Conservation (phyloP, 2,329 filamentous ascomycete species). For the Monilinia fructigena region DNA sequence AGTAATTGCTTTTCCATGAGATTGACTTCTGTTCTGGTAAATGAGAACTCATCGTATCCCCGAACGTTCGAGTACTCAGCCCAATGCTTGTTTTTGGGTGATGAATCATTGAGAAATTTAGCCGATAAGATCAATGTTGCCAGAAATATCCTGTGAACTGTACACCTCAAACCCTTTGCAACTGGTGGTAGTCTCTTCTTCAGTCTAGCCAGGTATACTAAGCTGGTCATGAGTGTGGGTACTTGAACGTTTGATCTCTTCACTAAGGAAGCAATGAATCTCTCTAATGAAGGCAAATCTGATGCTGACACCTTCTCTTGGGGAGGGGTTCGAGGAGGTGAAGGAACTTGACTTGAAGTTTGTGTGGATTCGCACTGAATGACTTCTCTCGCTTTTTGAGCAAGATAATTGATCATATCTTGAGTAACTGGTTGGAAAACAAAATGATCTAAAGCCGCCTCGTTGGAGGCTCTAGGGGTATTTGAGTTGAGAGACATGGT, state of each 20-base stretch:
- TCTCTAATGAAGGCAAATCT: conserved; percentile 74
- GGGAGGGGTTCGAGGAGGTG: conserved; percentile 52
- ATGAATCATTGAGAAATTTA: conserved; percentile 98
- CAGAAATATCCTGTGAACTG: conserved; percentile 95
- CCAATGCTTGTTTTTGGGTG: conserved; percentile 99
- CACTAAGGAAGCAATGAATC: conserved; percentile 89
- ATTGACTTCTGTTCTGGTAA: conserved; percentile 94
- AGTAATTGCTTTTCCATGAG: conserved; percentile 99
- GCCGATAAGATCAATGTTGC: conserved; percentile 81
- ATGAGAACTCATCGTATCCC: conserved; percentile 69
- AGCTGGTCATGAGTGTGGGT: conserved; percentile 91
- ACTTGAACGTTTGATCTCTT: conserved; percentile 94
- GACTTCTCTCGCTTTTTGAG: conserved; percentile 70
- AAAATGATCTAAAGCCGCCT: conserved; percentile 75
- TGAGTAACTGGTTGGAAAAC: conserved; percentile 72
- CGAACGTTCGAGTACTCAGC: conserved; percentile 83
- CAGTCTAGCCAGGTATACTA: conserved; percentile 88
- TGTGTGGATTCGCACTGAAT: conserved; percentile 72
- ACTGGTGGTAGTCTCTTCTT: conserved; percentile 84
- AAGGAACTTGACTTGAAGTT: conserved; percentile 36
- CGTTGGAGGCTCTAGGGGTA: conserved; percentile 49
- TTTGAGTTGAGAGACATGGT: conserved; percentile 21
- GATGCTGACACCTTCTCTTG: conserved; percentile 38
- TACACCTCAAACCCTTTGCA: conserved; percentile 94
- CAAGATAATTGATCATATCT: conserved; percentile 76